phyloP scores from a whole-genome alignment of 306 rosid genomes.

The Vigna reflexopilosa region DNA sequence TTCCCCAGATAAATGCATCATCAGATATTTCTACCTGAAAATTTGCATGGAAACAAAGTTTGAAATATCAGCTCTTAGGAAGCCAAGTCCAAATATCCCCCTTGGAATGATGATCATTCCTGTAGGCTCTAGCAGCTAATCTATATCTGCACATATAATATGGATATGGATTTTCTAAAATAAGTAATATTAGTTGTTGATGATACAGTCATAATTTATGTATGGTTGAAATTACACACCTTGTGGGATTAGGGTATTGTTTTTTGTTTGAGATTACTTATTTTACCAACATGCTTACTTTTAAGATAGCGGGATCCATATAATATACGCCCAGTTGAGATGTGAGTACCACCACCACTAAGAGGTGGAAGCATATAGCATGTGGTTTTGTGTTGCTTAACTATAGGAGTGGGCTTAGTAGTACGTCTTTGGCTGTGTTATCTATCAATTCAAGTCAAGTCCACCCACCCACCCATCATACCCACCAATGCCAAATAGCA shows the following conservation, averaged over 20 bases:
- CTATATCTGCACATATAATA: background rate
- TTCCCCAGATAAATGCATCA: constrained; percentile 32
- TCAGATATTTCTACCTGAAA: constrained; percentile 6
- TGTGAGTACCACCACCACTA: constrained; percentile 9
- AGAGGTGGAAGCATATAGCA: constrained; percentile 40
- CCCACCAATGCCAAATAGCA: constrained; percentile 49
- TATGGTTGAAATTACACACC: background rate
- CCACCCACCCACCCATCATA: constrained; percentile 42
- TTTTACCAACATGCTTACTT: background rate
- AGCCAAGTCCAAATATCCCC: constrained; percentile 25
- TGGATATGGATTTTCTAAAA: background rate
- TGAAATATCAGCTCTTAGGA: constrained; percentile 23
- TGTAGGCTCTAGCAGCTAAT: constrained; percentile 19
- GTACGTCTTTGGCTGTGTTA: constrained; percentile 45
- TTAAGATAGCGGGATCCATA: background rate
- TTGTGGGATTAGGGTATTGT: background rate
- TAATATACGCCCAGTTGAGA: background rate
- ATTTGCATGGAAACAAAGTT: constrained; percentile 31
- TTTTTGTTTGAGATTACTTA: background rate
- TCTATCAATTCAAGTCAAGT: constrained; percentile 42
- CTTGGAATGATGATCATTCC: background rate
- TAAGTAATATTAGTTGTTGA: background rate
- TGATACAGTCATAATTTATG: background rate
- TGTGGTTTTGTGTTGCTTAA: constrained; percentile 37
- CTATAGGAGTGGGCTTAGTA: constrained; percentile 34